These are phyloP conservation scores for Fusarium torulosum DNA, from an alignment of 2,329 filamentous ascomycete species.

Conservation along the genomic window DNA sequence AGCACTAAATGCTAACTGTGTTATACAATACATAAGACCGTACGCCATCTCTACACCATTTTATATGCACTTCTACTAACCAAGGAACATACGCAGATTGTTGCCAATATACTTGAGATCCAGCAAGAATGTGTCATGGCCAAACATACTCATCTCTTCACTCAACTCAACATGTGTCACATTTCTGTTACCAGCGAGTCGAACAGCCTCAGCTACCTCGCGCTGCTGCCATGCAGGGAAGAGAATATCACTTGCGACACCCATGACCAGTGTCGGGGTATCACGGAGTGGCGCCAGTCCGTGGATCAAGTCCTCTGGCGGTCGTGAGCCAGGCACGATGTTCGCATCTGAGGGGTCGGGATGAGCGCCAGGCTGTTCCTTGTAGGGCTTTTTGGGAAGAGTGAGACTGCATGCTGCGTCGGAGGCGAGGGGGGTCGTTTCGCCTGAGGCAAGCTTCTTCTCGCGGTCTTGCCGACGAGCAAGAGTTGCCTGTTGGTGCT, in stretches of 20 bases:
- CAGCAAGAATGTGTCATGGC: conserved; percentile 94
- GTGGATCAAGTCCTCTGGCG: conserved; percentile 82
- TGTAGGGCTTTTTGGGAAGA: conserved; percentile 84
- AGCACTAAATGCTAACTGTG: background rate
- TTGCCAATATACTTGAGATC: conserved; percentile 94
- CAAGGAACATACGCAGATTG: conserved; percentile 82
- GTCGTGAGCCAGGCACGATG: conserved; percentile 57
- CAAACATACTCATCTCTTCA: conserved; percentile 93
- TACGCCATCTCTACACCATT: conserved; percentile 3
- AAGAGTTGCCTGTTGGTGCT: conserved; percentile 74
- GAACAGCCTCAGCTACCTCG: conserved; percentile 88
- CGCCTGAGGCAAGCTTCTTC: conserved; percentile 66
- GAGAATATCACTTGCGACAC: conserved; percentile 93
- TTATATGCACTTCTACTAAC: conserved; percentile 53
- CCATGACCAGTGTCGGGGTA: conserved; percentile 88
- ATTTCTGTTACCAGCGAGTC: conserved; percentile 79
- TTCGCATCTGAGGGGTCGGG: conserved; percentile 51
- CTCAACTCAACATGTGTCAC: conserved; percentile 93
- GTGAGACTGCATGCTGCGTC: conserved; percentile 77
- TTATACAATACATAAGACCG: background rate
- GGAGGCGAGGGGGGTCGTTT: conserved; percentile 60
- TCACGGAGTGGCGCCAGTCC: conserved; percentile 79
- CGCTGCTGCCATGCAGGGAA: conserved; percentile 99
- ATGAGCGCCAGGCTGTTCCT: conserved; percentile 76
- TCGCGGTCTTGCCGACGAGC: conserved; percentile 72